Evolutionary conservation across 129 eudicot genomes (phyloP).

Genomic region (Calendula officinalis): DNA sequence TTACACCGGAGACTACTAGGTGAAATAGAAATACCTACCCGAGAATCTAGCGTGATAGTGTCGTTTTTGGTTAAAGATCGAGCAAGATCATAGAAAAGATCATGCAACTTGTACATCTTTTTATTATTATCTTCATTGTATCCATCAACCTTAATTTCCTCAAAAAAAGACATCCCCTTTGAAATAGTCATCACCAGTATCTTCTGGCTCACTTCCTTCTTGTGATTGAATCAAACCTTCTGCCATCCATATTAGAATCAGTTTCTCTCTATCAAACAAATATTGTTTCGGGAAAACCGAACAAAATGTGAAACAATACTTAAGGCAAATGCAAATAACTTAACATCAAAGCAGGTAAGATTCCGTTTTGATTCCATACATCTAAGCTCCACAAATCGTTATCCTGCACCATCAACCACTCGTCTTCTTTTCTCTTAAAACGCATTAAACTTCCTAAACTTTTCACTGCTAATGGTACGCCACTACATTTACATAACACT

Average conservation of each 20-base stretch:
- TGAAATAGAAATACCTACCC: neutral
- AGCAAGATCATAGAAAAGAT: constrained; percentile 37
- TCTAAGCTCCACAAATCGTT: constrained; percentile 29
- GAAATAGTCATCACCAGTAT: constrained; percentile 31
- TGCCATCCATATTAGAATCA: constrained; percentile 43
- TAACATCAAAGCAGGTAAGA: constrained; percentile 27
- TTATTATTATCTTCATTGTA: neutral
- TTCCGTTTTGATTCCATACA: constrained; percentile 8
- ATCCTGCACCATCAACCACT: constrained; percentile 32
- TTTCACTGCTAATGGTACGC: constrained; percentile 41
- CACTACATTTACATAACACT: constrained; percentile 32
- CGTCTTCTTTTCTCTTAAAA: constrained; percentile 20
- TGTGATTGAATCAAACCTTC: constrained; percentile 27
- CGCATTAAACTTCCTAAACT: constrained; percentile 31
- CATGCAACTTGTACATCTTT: constrained; percentile 28
- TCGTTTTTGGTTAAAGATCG: constrained; percentile 25
- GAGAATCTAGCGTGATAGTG: constrained; percentile 13
- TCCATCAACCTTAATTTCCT: constrained; percentile 15
- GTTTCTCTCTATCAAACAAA: constrained; percentile 22
- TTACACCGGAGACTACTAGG: constrained; percentile 37
- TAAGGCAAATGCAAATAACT: constrained; percentile 44
- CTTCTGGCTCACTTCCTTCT: constrained; percentile 19
- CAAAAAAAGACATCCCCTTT: constrained; percentile 34
- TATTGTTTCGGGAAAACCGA: constrained; percentile 26
- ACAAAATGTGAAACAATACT: constrained; percentile 36